These are phyloP conservation scores for Nicotiana benthamiana DNA, from an alignment of 257 asterid species.

Conservation along the genomic window DNA sequence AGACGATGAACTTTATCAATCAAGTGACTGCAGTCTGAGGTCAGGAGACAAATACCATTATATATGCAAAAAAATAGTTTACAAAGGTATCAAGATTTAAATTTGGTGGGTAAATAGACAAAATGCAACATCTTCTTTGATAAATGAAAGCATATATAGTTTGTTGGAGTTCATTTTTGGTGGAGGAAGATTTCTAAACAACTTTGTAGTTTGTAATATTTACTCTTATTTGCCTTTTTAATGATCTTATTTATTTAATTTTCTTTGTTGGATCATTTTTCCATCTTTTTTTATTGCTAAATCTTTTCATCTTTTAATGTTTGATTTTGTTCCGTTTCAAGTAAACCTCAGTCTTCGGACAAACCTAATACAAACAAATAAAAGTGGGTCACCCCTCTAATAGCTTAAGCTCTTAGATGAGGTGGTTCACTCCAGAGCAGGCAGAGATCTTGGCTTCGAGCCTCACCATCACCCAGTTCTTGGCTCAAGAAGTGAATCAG, in stretches of 20 bases:
- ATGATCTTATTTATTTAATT: not conserved
- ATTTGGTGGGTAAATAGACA: not conserved
- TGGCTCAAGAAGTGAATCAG: not conserved
- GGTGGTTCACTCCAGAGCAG: not conserved
- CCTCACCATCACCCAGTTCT: not conserved
- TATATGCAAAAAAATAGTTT: not conserved
- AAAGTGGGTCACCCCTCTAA: not conserved
- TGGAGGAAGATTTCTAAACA: not conserved
- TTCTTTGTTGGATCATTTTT: not conserved
- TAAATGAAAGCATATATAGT: not conserved
- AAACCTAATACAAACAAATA: not conserved
- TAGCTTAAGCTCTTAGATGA: not conserved
- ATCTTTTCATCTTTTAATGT: not conserved
- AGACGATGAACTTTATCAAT: not conserved
- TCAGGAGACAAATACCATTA: not conserved
- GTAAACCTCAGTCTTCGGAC: not conserved
- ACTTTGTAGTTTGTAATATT: not conserved
- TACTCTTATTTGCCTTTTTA: not conserved
- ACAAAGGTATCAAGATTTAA: not conserved
- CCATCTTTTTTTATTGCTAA: not conserved
- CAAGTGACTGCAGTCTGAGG: not conserved
- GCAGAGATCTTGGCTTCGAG: not conserved
- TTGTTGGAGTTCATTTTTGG: not conserved
- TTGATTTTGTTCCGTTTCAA: not conserved
- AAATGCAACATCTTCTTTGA: not conserved